Evolutionary conservation across 257 asterid genomes (phyloP).

Genomic region (Craterostigma plantagineum): DNA sequence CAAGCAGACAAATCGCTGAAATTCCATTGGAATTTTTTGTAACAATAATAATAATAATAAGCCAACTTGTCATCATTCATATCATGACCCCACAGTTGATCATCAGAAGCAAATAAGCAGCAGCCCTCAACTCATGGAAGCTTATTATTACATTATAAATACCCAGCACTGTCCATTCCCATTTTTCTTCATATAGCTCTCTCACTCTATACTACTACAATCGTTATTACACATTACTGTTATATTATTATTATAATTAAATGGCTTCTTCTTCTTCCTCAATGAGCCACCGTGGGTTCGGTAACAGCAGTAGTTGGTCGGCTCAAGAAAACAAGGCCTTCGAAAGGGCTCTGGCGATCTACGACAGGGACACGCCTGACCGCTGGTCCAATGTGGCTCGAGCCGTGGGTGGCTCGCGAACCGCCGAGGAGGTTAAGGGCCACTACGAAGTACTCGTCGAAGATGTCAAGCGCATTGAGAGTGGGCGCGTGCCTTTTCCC

Average conservation of each 20-base stretch:
- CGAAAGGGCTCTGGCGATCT: constrained; percentile 38
- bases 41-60: too few species aligned
- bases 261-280: constrained; percentile 38
- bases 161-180: constrained; percentile 11
- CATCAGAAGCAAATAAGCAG: too few species aligned
- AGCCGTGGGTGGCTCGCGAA: constrained; percentile 44
- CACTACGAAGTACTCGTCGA: constrained; percentile 54
- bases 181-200: constrained; percentile 3
- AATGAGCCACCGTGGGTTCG: constrained; percentile 14
- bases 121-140: constrained; percentile 1
- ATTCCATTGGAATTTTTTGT: constrained; percentile 18
- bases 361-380: constrained; percentile 42
- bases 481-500: constrained; percentile 58
- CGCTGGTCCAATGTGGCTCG: constrained; percentile 52
- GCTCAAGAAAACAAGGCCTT: constrained; percentile 40
- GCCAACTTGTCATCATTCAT: constrained; percentile 11
- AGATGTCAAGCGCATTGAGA: constrained; percentile 47
- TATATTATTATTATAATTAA: too few species aligned
- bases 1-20: constrained; percentile 20
- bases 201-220: too few species aligned
- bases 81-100: not conserved
- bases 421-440: constrained; percentile 54
- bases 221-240: too few species aligned
- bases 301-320: constrained; percentile 38
- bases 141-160: too few species aligned